These are phyloP conservation scores for Xerocomellus intermedius DNA, from an alignment of 768 basidiomycete genomes.

Conservation along the genomic window DNA sequence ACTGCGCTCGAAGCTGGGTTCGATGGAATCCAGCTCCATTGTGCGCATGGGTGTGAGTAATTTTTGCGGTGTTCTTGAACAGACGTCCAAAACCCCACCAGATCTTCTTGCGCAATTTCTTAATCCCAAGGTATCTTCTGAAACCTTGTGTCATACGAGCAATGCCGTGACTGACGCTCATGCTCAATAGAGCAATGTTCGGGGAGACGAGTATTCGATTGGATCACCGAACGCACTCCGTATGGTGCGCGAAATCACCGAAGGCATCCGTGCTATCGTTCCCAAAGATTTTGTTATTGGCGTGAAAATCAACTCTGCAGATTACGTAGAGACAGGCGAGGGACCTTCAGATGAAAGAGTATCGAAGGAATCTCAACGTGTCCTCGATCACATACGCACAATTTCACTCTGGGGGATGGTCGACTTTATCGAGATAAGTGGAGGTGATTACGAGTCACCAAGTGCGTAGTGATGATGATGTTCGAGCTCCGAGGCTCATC, in stretches of 20 bases:
- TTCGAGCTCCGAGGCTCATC: not conserved
- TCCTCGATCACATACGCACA: constrained; percentile 56
- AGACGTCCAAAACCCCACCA: constrained; percentile 23
- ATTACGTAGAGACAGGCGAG: constrained; percentile 50
- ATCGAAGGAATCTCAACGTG: constrained; percentile 34
- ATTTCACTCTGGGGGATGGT: constrained; percentile 64
- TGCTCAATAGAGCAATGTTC: constrained; percentile 44
- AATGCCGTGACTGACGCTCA: constrained; percentile 14
- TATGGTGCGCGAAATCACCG: constrained; percentile 55
- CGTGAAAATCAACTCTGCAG: constrained; percentile 78
- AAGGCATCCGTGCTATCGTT: constrained; percentile 51
- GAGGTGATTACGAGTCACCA: constrained; percentile 81
- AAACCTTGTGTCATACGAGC: not conserved
- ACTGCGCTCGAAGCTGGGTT: constrained; percentile 70
- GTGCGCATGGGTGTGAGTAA: constrained; percentile 78
- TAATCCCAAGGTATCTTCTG: constrained; percentile 55
- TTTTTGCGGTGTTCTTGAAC: not conserved
- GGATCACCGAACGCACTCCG: constrained; percentile 45
- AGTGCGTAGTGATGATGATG: constrained; percentile 38
- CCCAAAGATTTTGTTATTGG: constrained; percentile 67
- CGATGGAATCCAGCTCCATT: constrained; percentile 86
- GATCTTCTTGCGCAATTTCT: constrained; percentile 81
- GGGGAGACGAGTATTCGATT: constrained; percentile 60
- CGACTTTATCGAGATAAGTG: constrained; percentile 87
- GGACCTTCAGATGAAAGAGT: constrained; percentile 32